Conservation (phyloP, 73 alveolate genomes). For the Vitrella brassicaformis region DNA sequence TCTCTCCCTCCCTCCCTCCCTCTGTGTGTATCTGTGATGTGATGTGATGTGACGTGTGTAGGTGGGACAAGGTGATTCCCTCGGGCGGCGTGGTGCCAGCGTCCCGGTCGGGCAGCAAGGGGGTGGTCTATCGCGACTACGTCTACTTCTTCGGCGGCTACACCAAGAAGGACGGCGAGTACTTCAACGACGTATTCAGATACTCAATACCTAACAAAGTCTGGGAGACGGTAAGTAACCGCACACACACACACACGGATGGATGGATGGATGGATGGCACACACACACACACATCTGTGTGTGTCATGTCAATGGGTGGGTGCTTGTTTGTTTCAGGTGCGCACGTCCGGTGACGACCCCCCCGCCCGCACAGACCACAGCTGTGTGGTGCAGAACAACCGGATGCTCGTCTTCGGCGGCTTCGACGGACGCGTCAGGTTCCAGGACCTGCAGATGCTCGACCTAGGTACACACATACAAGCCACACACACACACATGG, state of each 20-base stretch:
- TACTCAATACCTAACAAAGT: constrained; percentile 46
- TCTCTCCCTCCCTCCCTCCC: not conserved
- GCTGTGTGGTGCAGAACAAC: constrained; percentile 53
- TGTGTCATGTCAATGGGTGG: too few relatives aligned
- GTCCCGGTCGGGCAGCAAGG: constrained; percentile 10
- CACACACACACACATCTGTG: too few relatives aligned
- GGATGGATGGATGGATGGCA: too few relatives aligned
- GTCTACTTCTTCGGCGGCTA: constrained; percentile 71
- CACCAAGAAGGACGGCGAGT: constrained; percentile 80
- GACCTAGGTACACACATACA: constrained; percentile 12
- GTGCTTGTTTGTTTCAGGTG: not conserved
- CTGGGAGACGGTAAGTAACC: too few relatives aligned
- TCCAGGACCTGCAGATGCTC: constrained; percentile 27
- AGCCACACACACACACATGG: too few relatives aligned
- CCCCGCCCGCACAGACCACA: constrained; percentile 62
- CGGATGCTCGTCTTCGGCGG: constrained; percentile 59
- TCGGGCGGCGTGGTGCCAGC: too few relatives aligned
- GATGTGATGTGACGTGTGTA: not conserved
- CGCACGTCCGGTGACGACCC: too few relatives aligned
- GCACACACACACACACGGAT: too few relatives aligned
- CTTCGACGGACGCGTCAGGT: constrained; percentile 59
- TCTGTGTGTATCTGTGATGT: not conserved
- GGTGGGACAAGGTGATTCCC: too few relatives aligned
- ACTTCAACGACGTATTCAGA: constrained; percentile 67
- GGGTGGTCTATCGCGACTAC: constrained; percentile 51